Base-by-base conservation (phyloP, 2,329 filamentous ascomycete species). In the Xylariaceae sp. region DNA sequence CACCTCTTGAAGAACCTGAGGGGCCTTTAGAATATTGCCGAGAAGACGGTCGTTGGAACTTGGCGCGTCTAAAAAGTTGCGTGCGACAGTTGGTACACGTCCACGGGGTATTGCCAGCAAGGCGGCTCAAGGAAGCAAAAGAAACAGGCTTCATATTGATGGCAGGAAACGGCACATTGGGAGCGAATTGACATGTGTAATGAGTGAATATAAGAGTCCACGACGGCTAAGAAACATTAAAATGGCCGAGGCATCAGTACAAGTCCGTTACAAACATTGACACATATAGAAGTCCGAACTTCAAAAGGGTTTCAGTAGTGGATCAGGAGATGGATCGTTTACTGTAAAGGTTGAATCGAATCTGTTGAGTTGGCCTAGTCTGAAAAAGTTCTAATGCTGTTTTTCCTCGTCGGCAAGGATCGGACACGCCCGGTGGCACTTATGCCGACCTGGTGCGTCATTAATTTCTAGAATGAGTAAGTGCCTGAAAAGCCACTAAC, bases 31-130 rank as follows among this genome's bases (percentile, higher is more conserved):
- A 60, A 53, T 67, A 72, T 14, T 63, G 63, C 36, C 64, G 64
- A 5, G 65, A 37, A 31, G 62, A 44, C 0, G 62, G 57, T 40
- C 51, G 68, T 14, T 69, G 60, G 17, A 71, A 66, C 37, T 67
- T 76, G 54, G 65, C 56, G 21, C 64, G 72, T 31, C 70, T 64
- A 54, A 74, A 45, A 31, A 70, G 69, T 67, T 79, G 78, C 51
- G 69, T 73, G 54, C 74, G 77, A 65, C 79, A 82, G 58, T 69
- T 74, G 59, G 74, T 76, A 67, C 79, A 82, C 11, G 78, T 80
- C 79, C 78, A 79, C 63, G 74, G 67, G 62, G 54, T 73, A 71
- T 69, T 75, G 62, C 67, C 71, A 72, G 69, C 69, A 70, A 76
- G 66, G 70, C 70, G 73, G 69, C 67, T 60, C 31, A 72, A 64